Evolutionary conservation across 2,329 filamentous ascomycete species (phyloP).

Genomic region (Claviceps lovelessii): DNA sequence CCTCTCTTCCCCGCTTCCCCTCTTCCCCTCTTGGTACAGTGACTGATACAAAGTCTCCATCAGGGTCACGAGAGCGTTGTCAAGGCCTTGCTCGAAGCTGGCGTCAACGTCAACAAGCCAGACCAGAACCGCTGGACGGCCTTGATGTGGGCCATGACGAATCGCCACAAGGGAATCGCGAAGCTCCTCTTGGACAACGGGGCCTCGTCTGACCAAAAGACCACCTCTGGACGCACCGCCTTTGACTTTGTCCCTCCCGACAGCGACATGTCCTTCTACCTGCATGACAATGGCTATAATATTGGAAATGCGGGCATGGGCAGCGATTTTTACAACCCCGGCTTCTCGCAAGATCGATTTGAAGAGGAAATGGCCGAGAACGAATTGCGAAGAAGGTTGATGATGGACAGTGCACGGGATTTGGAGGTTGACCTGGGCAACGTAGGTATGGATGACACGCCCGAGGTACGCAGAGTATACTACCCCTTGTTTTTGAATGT

Average conservation of each 20-base stretch:
- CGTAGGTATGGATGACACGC: constrained; percentile 86
- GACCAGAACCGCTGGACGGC: constrained; percentile 96
- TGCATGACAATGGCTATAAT: constrained; percentile 86
- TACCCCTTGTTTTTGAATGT: not conserved
- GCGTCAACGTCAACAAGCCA: constrained; percentile 80
- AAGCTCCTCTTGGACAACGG: constrained; percentile 86
- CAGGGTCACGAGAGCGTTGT: constrained; percentile 85
- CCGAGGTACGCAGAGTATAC: constrained; percentile 48
- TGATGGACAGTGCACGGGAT: constrained; percentile 98
- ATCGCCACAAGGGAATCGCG: constrained; percentile 88
- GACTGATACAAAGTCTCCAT: not conserved
- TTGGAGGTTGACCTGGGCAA: constrained; percentile 93
- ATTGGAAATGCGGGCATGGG: constrained; percentile 66
- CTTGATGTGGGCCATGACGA: constrained; percentile 99
- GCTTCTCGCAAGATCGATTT: constrained; percentile 83
- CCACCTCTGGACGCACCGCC: constrained; percentile 81
- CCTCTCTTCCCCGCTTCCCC: not conserved
- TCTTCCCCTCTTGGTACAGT: not conserved
- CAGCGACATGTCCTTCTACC: constrained; percentile 90
- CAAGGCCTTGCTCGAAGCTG: constrained; percentile 65
- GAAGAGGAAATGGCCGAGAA: constrained; percentile 97
- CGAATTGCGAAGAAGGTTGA: constrained; percentile 87
- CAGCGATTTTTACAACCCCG: constrained; percentile 88
- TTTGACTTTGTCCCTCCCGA: constrained; percentile 92
- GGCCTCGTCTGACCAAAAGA: constrained; percentile 90